A percentile compares a stretch with the other conserved stretches of the same genome.
Conservation (phyloP, 176 grass and related monocot species). For the Coix lacrymajobi region DNA sequence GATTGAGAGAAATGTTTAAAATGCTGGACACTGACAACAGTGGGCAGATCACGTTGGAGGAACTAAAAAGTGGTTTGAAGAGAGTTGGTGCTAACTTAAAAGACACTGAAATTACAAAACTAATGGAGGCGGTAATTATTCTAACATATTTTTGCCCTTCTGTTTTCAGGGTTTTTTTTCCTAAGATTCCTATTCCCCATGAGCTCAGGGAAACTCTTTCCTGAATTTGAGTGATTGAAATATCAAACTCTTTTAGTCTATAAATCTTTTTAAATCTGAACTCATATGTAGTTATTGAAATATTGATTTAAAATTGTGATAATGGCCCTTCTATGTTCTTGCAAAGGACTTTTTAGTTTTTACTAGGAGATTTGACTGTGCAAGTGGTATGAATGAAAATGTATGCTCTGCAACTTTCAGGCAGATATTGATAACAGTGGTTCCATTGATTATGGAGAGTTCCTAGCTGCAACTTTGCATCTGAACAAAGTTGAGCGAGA, state of each 20-base stretch:
- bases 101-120: constrained; percentile 73
- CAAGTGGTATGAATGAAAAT: constrained; percentile 25
- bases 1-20: constrained; percentile 94
- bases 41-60: constrained; percentile 90
- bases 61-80: constrained; percentile 72
- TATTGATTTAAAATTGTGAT: not conserved
- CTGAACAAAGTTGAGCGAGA: constrained; percentile 92
- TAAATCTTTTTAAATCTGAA: not conserved
- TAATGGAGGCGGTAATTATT: constrained; percentile 91
- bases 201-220: constrained; percentile 12
- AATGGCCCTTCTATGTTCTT: not conserved
- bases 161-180: not conserved
- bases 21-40: constrained; percentile 96
- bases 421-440: constrained; percentile 97
- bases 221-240: constrained; percentile 7
- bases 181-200: constrained; percentile 8
- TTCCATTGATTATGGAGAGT: constrained; percentile 88
- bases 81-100: constrained; percentile 88
- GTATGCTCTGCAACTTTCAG: constrained; percentile 42
- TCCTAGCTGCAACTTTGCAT: constrained; percentile 90
- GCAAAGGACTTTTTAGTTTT: not conserved
- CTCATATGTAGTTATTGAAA: not conserved
- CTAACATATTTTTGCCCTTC: constrained; percentile 7
- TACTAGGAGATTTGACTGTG: not conserved
- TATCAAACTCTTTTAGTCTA: not conserved